These are phyloP conservation scores for Fusarium globosum DNA, from an alignment of 2,329 filamentous ascomycete genomes.

Conservation along the genomic window DNA sequence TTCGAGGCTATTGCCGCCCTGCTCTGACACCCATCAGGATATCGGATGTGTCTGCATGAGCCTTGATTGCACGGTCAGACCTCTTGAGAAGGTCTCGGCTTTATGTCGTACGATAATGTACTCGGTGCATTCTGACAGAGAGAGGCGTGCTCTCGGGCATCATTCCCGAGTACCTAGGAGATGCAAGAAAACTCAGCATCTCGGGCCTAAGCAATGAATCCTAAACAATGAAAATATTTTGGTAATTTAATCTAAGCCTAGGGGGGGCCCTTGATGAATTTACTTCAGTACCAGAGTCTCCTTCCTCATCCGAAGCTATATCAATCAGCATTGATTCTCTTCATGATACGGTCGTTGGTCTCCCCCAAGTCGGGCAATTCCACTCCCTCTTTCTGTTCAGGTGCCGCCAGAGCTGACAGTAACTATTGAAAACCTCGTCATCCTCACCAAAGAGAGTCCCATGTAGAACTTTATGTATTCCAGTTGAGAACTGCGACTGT, in stretches of 20 bases:
- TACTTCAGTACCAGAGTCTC: neutral
- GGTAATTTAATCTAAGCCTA: neutral
- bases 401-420: neutral
- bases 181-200: neutral
- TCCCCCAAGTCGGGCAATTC: neutral
- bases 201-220: neutral
- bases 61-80: constrained; percentile 7
- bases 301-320: neutral
- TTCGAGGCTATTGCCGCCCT: neutral
- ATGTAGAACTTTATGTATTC: neutral
- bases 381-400: neutral
- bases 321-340: neutral
- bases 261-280: neutral
- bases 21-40: neutral
- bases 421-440: neutral
- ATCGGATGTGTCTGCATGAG: neutral
- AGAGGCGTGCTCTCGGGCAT: neutral
- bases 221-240: neutral
- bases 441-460: neutral
- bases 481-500: neutral
- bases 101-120: neutral
- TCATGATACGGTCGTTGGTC: neutral
- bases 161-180: neutral
- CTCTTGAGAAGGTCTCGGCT: neutral
- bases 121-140: neutral